These are phyloP conservation scores for Huntiella savannae DNA, from an alignment of 2,329 filamentous ascomycete species.

Conservation along the genomic window DNA sequence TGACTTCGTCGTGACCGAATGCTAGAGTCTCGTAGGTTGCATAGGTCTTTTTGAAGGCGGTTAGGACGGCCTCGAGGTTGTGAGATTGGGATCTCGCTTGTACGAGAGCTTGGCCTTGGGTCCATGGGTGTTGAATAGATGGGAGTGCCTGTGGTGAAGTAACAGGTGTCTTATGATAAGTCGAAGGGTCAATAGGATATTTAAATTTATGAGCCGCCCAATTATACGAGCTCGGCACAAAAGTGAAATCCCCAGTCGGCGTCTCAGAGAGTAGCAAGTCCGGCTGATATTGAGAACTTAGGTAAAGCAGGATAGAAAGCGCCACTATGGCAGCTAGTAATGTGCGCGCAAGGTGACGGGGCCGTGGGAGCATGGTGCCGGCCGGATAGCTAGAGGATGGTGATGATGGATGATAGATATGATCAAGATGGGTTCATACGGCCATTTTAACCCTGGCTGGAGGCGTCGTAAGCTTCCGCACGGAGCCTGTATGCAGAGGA, in stretches of 20 bases:
- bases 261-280: not conserved
- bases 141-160: constrained; percentile 1
- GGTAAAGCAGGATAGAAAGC: constrained; percentile 45
- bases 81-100: constrained; percentile 3
- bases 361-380: constrained; percentile 2
- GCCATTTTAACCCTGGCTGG: too few species aligned
- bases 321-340: constrained; percentile 26
- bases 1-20: constrained; percentile 45
- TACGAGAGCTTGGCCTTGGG: constrained; percentile 3
- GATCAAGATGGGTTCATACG: too few species aligned
- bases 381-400: not conserved
- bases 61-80: constrained; percentile 26
- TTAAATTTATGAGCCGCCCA: constrained; percentile 13
- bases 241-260: constrained; percentile 1
- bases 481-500: too few species aligned
- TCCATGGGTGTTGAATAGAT: constrained; percentile 5
- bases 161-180: constrained; percentile 1
- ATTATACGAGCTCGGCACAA: constrained; percentile 13
- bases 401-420: not conserved
- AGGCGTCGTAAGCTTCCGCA: too few species aligned
- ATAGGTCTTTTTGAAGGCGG: constrained; percentile 37
- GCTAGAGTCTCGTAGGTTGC: constrained; percentile 40
- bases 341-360: constrained; percentile 19
- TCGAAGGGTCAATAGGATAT: constrained; percentile 11
- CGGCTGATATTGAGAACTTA: constrained; percentile 34